phyloP scores from a whole-genome alignment of 495 filamentous ascomycete species.

The Neurospora sp. region DNA sequence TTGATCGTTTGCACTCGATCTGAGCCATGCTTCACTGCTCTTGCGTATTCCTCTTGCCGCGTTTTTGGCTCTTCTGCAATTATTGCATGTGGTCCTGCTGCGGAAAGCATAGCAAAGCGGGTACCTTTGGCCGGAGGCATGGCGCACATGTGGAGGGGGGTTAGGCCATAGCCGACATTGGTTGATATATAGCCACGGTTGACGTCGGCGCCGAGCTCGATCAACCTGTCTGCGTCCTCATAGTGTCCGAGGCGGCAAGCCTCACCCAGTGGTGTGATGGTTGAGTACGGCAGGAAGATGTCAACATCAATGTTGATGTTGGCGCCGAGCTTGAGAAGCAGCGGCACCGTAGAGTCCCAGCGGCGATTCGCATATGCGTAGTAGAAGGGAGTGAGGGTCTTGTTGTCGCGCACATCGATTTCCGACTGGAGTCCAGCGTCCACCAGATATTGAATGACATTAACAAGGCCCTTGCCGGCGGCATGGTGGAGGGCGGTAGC shows the following conservation, averaged over 20 bases:
- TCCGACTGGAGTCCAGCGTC: conserved; percentile 16
- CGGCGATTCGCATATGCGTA: conserved; percentile 25
- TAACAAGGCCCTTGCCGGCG: conserved; percentile 15
- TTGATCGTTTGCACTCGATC: conserved; percentile 17
- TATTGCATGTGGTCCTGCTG: conserved; percentile 4
- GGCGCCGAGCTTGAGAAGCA: conserved; percentile 23
- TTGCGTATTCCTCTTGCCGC: background rate
- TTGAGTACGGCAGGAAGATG: conserved; percentile 23
- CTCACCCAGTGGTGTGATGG: conserved; percentile 27
- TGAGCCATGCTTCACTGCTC: background rate
- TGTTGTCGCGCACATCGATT: conserved; percentile 19
- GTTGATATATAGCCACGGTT: conserved; percentile 16
- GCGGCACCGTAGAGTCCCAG: conserved; percentile 21
- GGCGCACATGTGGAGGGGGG: conserved; percentile 24
- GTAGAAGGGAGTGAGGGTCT: conserved; percentile 24
- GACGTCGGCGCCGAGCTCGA: conserved; percentile 24
- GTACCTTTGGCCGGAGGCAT: conserved; percentile 15
- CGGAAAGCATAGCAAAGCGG: background rate
- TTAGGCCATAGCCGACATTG: conserved; percentile 8
- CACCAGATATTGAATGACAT: conserved; percentile 16
- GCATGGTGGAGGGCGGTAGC: conserved; percentile 22
- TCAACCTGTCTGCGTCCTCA: conserved; percentile 19
- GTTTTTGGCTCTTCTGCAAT: background rate
- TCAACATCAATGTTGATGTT: conserved; percentile 22
- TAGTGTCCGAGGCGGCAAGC: conserved; percentile 26